Conservation (phyloP, 208 protist genomes). For the Leishmania mexicana region DNA sequence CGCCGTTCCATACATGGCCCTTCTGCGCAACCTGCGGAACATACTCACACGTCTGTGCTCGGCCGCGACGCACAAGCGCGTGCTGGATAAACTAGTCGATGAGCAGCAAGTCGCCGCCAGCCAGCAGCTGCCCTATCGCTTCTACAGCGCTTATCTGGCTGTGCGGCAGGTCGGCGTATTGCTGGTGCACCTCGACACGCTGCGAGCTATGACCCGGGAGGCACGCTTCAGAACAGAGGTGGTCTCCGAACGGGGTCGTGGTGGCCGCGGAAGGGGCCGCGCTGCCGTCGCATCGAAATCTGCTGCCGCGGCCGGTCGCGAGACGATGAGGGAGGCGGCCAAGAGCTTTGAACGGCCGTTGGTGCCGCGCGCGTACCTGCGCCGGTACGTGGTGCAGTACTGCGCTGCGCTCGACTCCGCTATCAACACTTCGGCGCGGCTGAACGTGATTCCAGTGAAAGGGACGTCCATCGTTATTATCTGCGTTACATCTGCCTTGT, state of each 20-base stretch:
- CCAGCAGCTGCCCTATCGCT: slow-evolving; percentile 93
- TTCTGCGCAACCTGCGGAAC: slow-evolving; percentile 96
- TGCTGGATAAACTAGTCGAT: slow-evolving; percentile 44
- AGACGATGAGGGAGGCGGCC: slow-evolving; percentile 1
- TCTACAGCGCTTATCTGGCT: slow-evolving; percentile 93
- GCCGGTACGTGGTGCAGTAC: slow-evolving; percentile 18
- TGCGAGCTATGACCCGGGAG: neutral
- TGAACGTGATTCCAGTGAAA: slow-evolving; percentile 92
- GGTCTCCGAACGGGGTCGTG: too few relatives aligned
- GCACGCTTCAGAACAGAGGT: slow-evolving; percentile 1
- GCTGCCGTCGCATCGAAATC: neutral
- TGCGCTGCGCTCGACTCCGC: slow-evolving; percentile 71
- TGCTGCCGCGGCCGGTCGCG: neutral
- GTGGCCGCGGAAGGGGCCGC: neutral
- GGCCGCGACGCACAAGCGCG: slow-evolving; percentile 50
- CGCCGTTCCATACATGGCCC: slow-evolving; percentile 95
- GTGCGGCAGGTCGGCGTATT: slow-evolving; percentile 43
- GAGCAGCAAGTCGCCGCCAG: slow-evolving; percentile 77
- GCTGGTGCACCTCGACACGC: slow-evolving; percentile 5
- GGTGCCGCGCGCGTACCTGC: slow-evolving; percentile 4
- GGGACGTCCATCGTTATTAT: slow-evolving; percentile 89
- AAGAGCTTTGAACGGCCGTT: slow-evolving; percentile 19
- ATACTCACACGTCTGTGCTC: slow-evolving; percentile 80
- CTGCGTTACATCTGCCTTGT: slow-evolving; percentile 44
- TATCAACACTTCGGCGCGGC: slow-evolving; percentile 67